Evolutionary conservation across 495 filamentous ascomycete genomes (phyloP).

Genomic region (Neurospora sp.): DNA sequence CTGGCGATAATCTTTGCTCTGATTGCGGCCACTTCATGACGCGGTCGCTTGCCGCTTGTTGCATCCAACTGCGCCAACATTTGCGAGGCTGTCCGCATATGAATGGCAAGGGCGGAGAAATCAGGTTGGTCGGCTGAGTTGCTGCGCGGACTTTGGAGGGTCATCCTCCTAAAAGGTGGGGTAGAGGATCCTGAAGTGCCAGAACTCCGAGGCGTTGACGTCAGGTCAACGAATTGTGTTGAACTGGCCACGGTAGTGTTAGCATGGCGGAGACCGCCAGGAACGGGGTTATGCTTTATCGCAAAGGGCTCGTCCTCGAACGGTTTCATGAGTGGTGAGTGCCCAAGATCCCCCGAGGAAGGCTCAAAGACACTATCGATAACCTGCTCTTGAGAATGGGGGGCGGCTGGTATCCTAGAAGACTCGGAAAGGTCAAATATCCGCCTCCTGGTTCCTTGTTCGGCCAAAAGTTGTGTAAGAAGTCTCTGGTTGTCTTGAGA

Average conservation of each 20-base stretch:
- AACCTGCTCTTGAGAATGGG: conserved; percentile 27
- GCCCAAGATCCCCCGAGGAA: conserved; percentile 58
- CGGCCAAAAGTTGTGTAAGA: conserved; percentile 47
- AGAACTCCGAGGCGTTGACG: conserved; percentile 48
- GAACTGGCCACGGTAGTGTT: conserved; percentile 36
- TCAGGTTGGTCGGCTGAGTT: conserved; percentile 51
- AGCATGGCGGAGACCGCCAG: conserved; percentile 32
- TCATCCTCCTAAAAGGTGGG: conserved; percentile 39
- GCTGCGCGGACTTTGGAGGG: conserved; percentile 32
- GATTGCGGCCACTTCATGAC: conserved; percentile 63
- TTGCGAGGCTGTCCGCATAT: conserved; percentile 70
- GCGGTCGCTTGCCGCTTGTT: conserved; percentile 59
- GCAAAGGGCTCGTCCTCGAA: conserved; percentile 28
- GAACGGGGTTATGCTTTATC: conserved; percentile 15
- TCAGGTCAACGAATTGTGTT: conserved; percentile 23
- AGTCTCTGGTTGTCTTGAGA: conserved; percentile 53
- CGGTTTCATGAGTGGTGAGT: conserved; percentile 51
- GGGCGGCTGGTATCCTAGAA: conserved; percentile 22
- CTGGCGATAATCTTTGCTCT: conserved; percentile 69
- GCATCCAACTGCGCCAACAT: conserved; percentile 70
- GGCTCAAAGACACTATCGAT: conserved; percentile 72
- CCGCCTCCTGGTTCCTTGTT: conserved; percentile 50
- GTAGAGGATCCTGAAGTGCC: conserved; percentile 50
- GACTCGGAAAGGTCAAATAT: conserved; percentile 54
- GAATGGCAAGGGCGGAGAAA: conserved; percentile 63